Evolutionary conservation across 2,329 filamentous ascomycete species (phyloP), one percentile per base, ranked within the genome.

Genomic region (Fusarium pseudonygamai): DNA sequence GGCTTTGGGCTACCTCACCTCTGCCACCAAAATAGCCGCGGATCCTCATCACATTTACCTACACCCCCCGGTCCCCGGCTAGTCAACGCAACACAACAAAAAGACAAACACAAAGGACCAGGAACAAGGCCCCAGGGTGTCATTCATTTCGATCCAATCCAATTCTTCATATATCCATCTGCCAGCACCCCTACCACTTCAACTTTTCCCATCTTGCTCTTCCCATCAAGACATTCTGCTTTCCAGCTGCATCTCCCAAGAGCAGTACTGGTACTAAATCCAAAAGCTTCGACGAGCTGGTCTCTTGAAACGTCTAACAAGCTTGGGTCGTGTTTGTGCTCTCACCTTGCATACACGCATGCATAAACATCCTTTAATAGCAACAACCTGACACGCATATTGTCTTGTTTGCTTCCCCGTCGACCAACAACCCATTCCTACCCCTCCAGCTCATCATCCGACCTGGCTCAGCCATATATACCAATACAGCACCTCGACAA

Each of bases 41-140:
- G 72, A 74, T 74, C 72, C 68, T 65, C 68, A 72, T 74, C 72
- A 74, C 71, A 52, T 71, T 67, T 60, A 71, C 55, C 67, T 69
- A 55, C 52, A 37, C 24, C 39, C 62, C 62, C 62, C 28, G 34
- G 34, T 58, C 53, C 43, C 20, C 6, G 34, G 24, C 49, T 55
- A n/a, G 42, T 34, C 52, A 60, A 22, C 30, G 24, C 45, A 64
- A n/a, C 42, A 66, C 46, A 42, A 60, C 57, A 52, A 60, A 60
- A 66, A 49, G 47, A 52, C 57, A 60, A 60, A 60, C 32, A 37
- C 32, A 60, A 53, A 39, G 46, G 34, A 52, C 45, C 53, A 53
- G 64, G 64, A 40, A 52, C 52, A 32, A 69, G 65, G 52, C 45
- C 45, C 52, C 42, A 69, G 67, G 64, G 67, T 64, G 55, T 68